A percentile compares a stretch with the other conserved stretches of the same genome.
These are phyloP conservation scores for Euphorbia lathyris DNA, from an alignment of 345 rosid genomes.

Conservation along the genomic window DNA sequence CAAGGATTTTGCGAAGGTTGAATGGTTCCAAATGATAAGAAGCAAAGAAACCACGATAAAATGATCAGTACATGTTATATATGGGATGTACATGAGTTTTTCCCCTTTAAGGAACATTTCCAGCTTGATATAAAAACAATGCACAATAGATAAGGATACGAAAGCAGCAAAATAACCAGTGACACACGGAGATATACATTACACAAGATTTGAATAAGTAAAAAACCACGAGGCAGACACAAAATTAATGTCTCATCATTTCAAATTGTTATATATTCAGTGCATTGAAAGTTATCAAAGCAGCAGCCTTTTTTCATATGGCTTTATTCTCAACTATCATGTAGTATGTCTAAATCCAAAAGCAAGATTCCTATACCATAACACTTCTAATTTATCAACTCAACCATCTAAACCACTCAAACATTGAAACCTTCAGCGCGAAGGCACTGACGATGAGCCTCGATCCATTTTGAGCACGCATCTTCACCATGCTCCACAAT, in stretches of 20 bases:
- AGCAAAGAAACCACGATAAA: background rate
- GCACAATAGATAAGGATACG: too few relatives aligned
- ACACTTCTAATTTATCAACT: slow-evolving; percentile 24
- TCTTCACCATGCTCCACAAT: slow-evolving; percentile 79
- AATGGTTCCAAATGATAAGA: background rate
- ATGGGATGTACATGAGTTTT: too few relatives aligned
- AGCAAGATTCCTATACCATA: slow-evolving; percentile 14
- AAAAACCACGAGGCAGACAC: too few relatives aligned
- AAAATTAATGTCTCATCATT: background rate
- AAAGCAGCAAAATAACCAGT: too few relatives aligned
- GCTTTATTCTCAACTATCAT: slow-evolving; percentile 23
- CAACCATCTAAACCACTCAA: slow-evolving; percentile 32
- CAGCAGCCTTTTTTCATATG: background rate
- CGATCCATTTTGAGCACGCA: slow-evolving; percentile 90
- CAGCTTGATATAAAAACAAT: too few relatives aligned
- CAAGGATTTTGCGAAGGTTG: too few relatives aligned
- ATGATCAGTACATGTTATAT: background rate
- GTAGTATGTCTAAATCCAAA: slow-evolving; percentile 13
- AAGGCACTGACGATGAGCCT: slow-evolving; percentile 85
- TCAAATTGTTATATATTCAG: background rate
- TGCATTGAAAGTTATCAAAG: background rate
- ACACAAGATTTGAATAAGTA: too few relatives aligned
- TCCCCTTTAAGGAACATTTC: too few relatives aligned
- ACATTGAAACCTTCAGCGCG: slow-evolving; percentile 90
- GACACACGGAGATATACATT: too few relatives aligned